Conservation (phyloP, 2,329 filamentous ascomycete species). For the Trichoderma sp. region DNA sequence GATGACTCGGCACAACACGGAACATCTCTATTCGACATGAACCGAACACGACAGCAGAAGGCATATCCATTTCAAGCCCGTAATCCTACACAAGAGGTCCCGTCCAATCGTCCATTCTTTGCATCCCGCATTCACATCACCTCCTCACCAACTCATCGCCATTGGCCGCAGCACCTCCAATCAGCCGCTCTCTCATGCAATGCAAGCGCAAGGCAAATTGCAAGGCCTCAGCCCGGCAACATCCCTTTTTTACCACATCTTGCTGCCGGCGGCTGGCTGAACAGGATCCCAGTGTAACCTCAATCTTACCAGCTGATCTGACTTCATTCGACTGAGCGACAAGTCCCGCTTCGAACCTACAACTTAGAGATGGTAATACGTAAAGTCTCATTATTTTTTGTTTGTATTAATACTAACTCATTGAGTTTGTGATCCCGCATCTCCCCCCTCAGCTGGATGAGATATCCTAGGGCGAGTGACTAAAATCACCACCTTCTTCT, state of each 20-base stretch:
- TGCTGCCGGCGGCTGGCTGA: neutral
- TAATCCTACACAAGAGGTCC: neutral
- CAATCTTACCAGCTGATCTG: neutral
- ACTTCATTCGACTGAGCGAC: neutral
- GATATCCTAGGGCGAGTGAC: neutral
- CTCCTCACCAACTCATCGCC: neutral
- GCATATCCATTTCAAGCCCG: neutral
- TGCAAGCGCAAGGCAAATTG: neutral
- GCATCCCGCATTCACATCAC: neutral
- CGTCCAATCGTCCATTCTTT: neutral
- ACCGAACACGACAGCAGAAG: neutral
- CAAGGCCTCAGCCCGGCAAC: neutral
- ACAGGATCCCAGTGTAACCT: neutral
- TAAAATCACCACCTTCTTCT: slow-evolving; percentile 5
- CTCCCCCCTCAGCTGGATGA: neutral
- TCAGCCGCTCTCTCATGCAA: neutral
- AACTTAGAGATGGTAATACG: neutral
- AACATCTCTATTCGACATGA: neutral
- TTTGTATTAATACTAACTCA: neutral
- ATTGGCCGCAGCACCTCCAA: neutral
- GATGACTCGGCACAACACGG: neutral
- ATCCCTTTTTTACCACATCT: neutral
- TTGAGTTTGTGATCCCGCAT: neutral
- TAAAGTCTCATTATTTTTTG: neutral
- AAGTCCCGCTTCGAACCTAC: neutral